phyloP scores from a whole-genome alignment of 352 stramenopile genomes.

The Discostella stelligera region DNA sequence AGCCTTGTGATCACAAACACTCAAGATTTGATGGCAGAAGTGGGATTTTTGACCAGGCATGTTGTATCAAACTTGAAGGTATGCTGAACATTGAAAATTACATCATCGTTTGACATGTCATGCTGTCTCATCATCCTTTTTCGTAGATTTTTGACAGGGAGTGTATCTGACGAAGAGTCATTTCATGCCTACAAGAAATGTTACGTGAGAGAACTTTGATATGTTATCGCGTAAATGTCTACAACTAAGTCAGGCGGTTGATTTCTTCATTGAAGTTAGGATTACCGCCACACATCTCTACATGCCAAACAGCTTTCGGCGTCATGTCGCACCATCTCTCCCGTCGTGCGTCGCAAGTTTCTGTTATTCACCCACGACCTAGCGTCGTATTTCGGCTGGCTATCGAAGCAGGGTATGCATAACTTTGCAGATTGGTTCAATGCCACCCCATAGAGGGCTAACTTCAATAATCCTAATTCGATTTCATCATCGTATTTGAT shows the following conservation, averaged over 20 bases:
- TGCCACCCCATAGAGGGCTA: constrained; percentile 69
- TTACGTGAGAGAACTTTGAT: background rate
- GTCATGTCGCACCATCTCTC: constrained; percentile 76
- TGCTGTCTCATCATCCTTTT: background rate
- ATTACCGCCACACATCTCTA: background rate
- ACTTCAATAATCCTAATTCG: constrained; percentile 72
- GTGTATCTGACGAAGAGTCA: background rate
- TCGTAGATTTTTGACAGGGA: constrained; percentile 16
- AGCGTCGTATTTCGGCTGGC: constrained; percentile 47
- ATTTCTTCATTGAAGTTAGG: background rate
- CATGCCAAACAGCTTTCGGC: constrained; percentile 64
- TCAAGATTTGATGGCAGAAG: constrained; percentile 65
- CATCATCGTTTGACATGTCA: background rate
- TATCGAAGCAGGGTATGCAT: constrained; percentile 63
- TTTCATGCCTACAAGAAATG: background rate
- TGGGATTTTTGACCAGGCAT: constrained; percentile 41
- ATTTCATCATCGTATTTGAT: constrained; percentile 56
- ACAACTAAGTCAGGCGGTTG: background rate
- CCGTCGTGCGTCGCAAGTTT: constrained; percentile 57
- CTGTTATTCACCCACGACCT: constrained; percentile 23
- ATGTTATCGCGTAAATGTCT: background rate
- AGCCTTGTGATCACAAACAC: constrained; percentile 59
- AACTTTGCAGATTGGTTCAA: constrained; percentile 57
- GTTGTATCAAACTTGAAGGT: constrained; percentile 64
- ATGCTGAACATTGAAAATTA: background rate